phyloP scores from a whole-genome alignment of 192 early-diverging fungal genomes.

The Coemansia sp. region DNA sequence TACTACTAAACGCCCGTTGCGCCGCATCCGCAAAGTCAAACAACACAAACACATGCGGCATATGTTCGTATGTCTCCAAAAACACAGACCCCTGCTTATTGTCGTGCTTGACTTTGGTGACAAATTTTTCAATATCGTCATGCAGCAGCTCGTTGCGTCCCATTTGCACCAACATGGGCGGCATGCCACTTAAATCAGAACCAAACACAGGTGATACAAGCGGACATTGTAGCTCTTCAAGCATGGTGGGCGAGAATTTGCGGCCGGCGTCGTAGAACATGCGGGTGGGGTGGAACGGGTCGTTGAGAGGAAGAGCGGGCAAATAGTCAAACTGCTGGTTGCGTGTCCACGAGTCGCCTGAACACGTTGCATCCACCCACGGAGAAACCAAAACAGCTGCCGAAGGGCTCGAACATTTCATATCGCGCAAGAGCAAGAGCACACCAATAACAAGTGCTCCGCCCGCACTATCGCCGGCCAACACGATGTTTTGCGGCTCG shows the following conservation, averaged over 20 bases:
- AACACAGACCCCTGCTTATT: not conserved
- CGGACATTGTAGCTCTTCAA: constrained; percentile 35
- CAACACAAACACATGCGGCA: constrained; percentile 49
- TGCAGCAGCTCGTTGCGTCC: constrained; percentile 44
- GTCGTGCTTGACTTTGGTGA: constrained; percentile 16
- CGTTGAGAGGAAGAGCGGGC: constrained; percentile 19
- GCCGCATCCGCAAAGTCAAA: constrained; percentile 39
- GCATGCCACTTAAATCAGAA: constrained; percentile 22
- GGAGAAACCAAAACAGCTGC: constrained; percentile 34
- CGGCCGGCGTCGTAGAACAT: constrained; percentile 44
- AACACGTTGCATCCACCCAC: constrained; percentile 50
- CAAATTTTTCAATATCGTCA: constrained; percentile 41
- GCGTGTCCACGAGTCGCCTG: constrained; percentile 29
- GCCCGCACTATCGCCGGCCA: constrained; percentile 52
- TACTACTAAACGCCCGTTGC: constrained; percentile 29
- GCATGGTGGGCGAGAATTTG: constrained; percentile 20
- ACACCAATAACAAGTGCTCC: constrained; percentile 34
- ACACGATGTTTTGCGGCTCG: constrained; percentile 35
- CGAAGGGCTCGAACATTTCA: constrained; percentile 13
- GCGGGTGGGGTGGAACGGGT: constrained; percentile 45
- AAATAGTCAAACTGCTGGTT: constrained; percentile 37
- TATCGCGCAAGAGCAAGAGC: constrained; percentile 29
- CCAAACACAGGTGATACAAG: constrained; percentile 46
- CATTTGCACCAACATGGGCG: constrained; percentile 47
- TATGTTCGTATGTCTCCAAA: constrained; percentile 31